Evolutionary conservation across 768 basidiomycete species (phyloP).

Genomic region (Suillus subalutaceus): DNA sequence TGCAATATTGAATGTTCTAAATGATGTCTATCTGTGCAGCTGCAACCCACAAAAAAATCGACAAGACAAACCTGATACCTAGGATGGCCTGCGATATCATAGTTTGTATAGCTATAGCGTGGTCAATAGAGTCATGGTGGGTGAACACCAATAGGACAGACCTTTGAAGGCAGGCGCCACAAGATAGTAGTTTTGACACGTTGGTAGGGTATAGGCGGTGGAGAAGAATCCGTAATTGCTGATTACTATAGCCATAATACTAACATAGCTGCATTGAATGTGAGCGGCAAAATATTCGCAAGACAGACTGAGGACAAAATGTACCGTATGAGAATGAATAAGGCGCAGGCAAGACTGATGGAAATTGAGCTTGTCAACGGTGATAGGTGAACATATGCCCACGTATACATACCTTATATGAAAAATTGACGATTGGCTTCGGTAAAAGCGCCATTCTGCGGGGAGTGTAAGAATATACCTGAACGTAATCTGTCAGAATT

Average conservation of each 20-base stretch:
- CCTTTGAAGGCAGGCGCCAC: slow-evolving; percentile 67
- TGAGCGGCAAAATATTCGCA: not conserved
- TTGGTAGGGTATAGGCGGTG: slow-evolving; percentile 44
- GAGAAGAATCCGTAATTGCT: slow-evolving; percentile 66
- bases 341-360: slow-evolving; percentile 31
- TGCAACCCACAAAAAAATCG: not conserved
- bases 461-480: slow-evolving; percentile 38
- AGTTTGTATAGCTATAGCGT: slow-evolving; percentile 53
- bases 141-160: slow-evolving; percentile 18
- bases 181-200: slow-evolving; percentile 53
- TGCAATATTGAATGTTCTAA: slow-evolving; percentile 61
- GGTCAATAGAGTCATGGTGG: not conserved
- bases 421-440: slow-evolving; percentile 27
- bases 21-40: not conserved
- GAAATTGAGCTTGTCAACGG: not conserved
- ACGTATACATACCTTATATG: slow-evolving; percentile 29
- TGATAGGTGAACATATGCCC: not conserved
- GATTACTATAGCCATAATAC: slow-evolving; percentile 49
- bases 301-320: not conserved
- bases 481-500: not conserved
- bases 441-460: slow-evolving; percentile 36
- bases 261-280: slow-evolving; percentile 33
- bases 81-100: slow-evolving; percentile 70
- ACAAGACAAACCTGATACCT: slow-evolving; percentile 51
- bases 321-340: slow-evolving; percentile 37